Evolutionary conservation across 2,329 filamentous ascomycete genomes (phyloP), one percentile per base, ranked within the genome.

Genomic region (Hypoxylon sp.): DNA sequence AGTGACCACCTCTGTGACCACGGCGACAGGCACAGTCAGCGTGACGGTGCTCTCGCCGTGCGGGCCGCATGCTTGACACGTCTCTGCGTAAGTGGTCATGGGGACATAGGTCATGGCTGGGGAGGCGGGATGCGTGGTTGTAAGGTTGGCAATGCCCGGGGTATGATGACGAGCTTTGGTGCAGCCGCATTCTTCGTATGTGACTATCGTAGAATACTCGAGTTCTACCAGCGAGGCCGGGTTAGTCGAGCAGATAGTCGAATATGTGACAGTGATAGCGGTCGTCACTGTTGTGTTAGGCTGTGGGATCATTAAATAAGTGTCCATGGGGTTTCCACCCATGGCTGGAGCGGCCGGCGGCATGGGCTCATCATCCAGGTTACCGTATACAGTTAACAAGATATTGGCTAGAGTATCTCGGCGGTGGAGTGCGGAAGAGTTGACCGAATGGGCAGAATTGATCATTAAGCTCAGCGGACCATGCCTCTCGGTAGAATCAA

Each of bases 341-440:
- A 75, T 74, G 1, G 71, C 73, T 1, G 82, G 82, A 0, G 83
- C 82, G 3, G 63, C 75, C 0, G 72, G 76, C 31, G 72, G 79
- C 31, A 70, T 67, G 3, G 65, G 65, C 31, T 79, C 76, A 33
- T 74, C 72, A 24, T 70, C 65, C 11, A 82, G 68, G 60, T 78
- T 75, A 48, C 77, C 82, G 75, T 85, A 86, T 11, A 86, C 74
- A 1, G 80, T 84, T 17, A 86, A 77, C 5, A 85, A 78, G 42
- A 78, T 71, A 44, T 72, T 75, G 62, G 70, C 67, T 0, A 71
- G 67, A 3, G 78, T 75, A 2, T 73, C 72, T 11, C 78, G 79
- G 33, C 77, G 77, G 31, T 75, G 74, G 17, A 61, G 37, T 19
- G 70, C 17, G 2, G 64, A 63, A 3, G n/a, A 17, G 33, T 63